Conservation (phyloP, 2,329 filamentous ascomycete genomes). For the Nannizzia gypsea region DNA sequence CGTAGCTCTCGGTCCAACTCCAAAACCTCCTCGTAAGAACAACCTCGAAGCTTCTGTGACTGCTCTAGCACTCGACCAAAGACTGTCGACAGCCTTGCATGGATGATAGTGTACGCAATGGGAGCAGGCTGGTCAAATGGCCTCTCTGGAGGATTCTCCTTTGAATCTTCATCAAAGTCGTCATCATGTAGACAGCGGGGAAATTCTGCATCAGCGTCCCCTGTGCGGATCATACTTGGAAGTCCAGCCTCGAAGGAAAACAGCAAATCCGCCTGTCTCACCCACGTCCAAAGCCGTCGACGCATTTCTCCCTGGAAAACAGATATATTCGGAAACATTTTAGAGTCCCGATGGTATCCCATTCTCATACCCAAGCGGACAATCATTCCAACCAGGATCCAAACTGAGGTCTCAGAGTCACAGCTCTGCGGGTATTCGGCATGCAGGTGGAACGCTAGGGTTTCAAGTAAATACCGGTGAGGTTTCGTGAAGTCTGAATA, state of each 20-base stretch:
- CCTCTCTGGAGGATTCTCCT: constrained; percentile 45
- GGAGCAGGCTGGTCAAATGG: constrained; percentile 49
- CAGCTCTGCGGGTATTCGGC: constrained; percentile 48
- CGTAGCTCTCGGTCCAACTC: constrained; percentile 48
- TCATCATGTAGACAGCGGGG: constrained; percentile 54
- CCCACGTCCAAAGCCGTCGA: constrained; percentile 38
- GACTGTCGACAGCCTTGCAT: constrained; percentile 30
- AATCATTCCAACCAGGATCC: constrained; percentile 49
- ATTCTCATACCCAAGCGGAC: constrained; percentile 53
- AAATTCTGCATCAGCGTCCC: constrained; percentile 51
- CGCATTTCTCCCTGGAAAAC: constrained; percentile 51
- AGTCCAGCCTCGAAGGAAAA: constrained; percentile 58
- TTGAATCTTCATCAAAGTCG: constrained; percentile 48
- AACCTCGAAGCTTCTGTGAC: constrained; percentile 30
- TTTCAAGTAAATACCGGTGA: constrained; percentile 49
- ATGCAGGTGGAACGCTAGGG: constrained; percentile 49
- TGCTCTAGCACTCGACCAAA: constrained; percentile 37
- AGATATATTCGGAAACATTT: constrained; percentile 46
- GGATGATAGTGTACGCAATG: constrained; percentile 39
- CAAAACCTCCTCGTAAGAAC: constrained; percentile 50
- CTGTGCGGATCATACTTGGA: constrained; percentile 52
- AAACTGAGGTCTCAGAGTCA: constrained; percentile 49
- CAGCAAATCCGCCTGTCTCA: constrained; percentile 49
- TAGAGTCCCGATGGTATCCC: constrained; percentile 53
- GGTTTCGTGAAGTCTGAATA: constrained; percentile 54